Base-by-base conservation (phyloP, 371 early-diverging fungal genomes). In the Nematocida displodere region DNA sequence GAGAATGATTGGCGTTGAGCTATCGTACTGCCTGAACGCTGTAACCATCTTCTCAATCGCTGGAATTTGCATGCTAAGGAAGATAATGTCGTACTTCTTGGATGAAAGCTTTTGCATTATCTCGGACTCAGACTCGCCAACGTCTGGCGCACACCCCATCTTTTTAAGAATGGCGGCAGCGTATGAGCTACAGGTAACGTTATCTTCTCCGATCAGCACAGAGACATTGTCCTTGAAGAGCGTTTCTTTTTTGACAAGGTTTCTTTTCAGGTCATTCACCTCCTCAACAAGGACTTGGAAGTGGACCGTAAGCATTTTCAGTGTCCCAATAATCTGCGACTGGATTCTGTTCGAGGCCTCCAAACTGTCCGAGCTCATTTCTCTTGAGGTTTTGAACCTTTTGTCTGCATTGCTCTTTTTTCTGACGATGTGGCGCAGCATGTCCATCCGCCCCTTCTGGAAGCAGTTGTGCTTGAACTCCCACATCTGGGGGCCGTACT, bases 391-490 rank as follows among this genome's bases (percentile, higher is more conserved):
- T 37, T 54, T 42, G 34, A 52, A 78, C 15, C 56, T 55, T 54
- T 49, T 63, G 50, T 83, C 80, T 31, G 53, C 64, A 34, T 66
- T 53, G 39, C 77, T 66, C 58, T 66, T 80, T 53, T 83, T 81
- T 29, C 84, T 49, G n/a, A 49, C 63, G 28, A 83, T 83, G 49
- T 80, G 78, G 48, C 34, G 33, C 2, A 83, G 39, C 31, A 79
- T 62, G 28, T 83, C 81, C 7, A 20, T 40, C 33, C 78, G 66
- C 15, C 65, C 64, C 39, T 53, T 76, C 44, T 79, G 71, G 75
- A 83, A 83, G 62, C 78, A 62, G 29, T 33, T 77, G 65, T 83
- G 68, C 50, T 75, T 65, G 67, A 80, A 83, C 64, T 81, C 82
- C 79, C 81, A 80, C 1, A 79, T 64, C 34, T 76, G 55, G 36